These are phyloP conservation scores for Fusarium sp. DNA, from an alignment of 2,329 filamentous ascomycete genomes.

Conservation along the genomic window DNA sequence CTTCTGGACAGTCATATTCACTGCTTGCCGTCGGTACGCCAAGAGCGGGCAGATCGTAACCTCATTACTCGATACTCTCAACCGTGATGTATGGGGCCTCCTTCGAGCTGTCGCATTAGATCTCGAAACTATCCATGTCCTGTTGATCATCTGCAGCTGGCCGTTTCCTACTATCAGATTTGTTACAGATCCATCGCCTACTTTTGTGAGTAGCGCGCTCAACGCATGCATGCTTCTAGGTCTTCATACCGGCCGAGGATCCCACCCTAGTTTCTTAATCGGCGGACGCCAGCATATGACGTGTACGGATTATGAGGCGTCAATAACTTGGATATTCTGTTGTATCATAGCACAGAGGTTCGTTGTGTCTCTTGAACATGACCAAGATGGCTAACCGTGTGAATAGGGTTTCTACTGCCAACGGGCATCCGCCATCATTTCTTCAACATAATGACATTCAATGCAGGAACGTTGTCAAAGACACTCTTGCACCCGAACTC, in stretches of 20 bases:
- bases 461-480: slow-evolving; percentile 55
- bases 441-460: slow-evolving; percentile 63
- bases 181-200: slow-evolving; percentile 62
- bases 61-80: slow-evolving; percentile 61
- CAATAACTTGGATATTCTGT: slow-evolving; percentile 65
- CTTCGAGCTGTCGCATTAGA: slow-evolving; percentile 58
- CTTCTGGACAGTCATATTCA: slow-evolving; percentile 67
- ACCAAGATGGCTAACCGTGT: slow-evolving; percentile 7
- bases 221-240: slow-evolving; percentile 63
- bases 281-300: slow-evolving; percentile 57
- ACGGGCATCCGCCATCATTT: slow-evolving; percentile 62
- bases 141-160: slow-evolving; percentile 65
- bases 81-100: slow-evolving; percentile 59
- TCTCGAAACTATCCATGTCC: slow-evolving; percentile 63
- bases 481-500: slow-evolving; percentile 59
- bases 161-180: slow-evolving; percentile 64
- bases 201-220: slow-evolving; percentile 60
- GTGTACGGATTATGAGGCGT: slow-evolving; percentile 64
- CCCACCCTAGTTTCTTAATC: slow-evolving; percentile 61
- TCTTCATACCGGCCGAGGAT: slow-evolving; percentile 65
- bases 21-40: slow-evolving; percentile 63
- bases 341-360: slow-evolving; percentile 65
- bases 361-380: neutral
- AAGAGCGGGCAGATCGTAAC: slow-evolving; percentile 56
- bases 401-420: slow-evolving; percentile 52